Evolutionary conservation across 129 eudicot genomes (phyloP).

Genomic region (Apium graveolens): DNA sequence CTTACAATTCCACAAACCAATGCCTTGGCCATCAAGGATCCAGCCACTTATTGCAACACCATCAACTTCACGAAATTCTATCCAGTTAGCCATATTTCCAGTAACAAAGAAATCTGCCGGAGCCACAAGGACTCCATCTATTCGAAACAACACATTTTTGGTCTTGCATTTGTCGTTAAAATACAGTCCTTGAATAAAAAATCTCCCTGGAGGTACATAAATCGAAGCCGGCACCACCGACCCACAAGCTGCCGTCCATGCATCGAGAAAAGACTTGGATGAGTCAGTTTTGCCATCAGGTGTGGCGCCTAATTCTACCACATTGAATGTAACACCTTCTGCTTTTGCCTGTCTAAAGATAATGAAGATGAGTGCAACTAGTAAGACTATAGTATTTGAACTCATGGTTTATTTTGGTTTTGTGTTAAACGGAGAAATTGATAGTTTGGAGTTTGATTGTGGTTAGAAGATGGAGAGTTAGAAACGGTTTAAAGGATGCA

Average conservation of each 20-base stretch:
- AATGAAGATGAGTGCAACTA: conserved; percentile 7
- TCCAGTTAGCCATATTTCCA: conserved; percentile 36
- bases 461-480: conserved; percentile 10
- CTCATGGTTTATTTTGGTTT: conserved; percentile 16
- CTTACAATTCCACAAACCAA: conserved; percentile 60
- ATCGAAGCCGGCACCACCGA: conserved; percentile 40
- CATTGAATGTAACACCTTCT: conserved; percentile 17
- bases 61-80: conserved; percentile 28
- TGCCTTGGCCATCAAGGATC: conserved; percentile 54
- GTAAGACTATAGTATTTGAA: conserved; percentile 4
- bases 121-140: conserved; percentile 58
- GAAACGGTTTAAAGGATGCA: conserved; percentile 14
- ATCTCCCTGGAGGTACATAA: conserved; percentile 57
- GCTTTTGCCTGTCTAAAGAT: conserved; percentile 1
- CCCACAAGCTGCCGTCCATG: conserved; percentile 55
- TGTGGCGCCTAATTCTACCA: conserved; percentile 44
- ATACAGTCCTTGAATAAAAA: conserved; percentile 18
- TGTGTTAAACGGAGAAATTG: not conserved
- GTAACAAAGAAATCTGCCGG: conserved; percentile 37
- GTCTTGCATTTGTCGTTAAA: conserved; percentile 43
- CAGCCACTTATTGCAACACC: conserved; percentile 59
- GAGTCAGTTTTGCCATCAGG: conserved; percentile 58
- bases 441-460: not conserved
- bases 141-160: conserved; percentile 25
- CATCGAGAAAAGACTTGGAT: conserved; percentile 33